Conservation (phyloP, 2,329 filamentous ascomycete genomes). For the Hypoxylon sp. region DNA sequence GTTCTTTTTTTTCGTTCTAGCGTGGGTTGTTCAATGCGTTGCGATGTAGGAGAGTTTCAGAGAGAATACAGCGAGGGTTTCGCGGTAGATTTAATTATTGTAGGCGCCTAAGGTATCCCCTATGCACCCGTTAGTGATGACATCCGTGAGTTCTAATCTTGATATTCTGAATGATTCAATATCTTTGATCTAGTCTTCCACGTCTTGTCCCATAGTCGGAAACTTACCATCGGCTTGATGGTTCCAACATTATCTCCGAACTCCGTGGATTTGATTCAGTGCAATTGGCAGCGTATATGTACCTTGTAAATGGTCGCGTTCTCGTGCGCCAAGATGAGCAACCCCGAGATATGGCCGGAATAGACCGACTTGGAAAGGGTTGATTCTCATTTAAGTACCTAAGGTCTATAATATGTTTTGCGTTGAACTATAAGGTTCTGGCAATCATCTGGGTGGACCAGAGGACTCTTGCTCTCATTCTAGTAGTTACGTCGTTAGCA, state of each 20-base stretch:
- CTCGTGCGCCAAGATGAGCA: not conserved
- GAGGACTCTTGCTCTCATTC: not conserved
- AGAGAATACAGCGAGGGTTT: no score
- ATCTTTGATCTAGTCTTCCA: not conserved
- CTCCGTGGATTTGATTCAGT: not conserved
- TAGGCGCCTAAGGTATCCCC: no score
- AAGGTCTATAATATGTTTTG: not conserved
- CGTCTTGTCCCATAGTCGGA: not conserved
- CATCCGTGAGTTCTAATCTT: not conserved
- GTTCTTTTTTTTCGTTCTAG: no score
- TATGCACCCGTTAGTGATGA: no score
- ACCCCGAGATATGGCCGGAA: conserved; percentile 15
- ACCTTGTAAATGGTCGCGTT: not conserved
- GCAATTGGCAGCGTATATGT: not conserved
- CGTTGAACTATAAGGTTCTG: not conserved
- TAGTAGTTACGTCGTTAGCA: not conserved
- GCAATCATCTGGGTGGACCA: not conserved
- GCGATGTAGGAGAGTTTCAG: no score
- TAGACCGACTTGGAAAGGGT: not conserved
- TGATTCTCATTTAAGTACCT: not conserved
- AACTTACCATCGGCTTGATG: not conserved
- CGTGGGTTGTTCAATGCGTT: no score
- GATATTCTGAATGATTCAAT: not conserved
- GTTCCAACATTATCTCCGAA: no score
- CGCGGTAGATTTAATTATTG: no score